Evolutionary conservation across 352 stramenopile genomes (phyloP).

Genomic region (Phytophthora syringae): DNA sequence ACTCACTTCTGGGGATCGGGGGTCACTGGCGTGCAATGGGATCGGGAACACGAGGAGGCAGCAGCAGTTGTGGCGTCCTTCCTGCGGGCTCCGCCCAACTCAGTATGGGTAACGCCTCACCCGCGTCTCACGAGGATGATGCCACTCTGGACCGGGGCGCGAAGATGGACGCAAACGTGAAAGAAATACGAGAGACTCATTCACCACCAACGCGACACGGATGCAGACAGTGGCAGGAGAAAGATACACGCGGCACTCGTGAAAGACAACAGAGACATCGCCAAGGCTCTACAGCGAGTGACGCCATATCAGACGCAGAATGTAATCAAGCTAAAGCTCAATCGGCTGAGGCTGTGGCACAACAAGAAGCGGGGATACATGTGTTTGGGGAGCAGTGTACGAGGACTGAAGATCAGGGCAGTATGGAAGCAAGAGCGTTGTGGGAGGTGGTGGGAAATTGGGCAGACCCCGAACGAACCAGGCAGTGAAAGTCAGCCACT

Average conservation of each 20-base stretch:
- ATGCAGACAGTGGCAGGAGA: not conserved
- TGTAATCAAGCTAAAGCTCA: not conserved
- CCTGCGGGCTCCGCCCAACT: not conserved
- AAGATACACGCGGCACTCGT: not conserved
- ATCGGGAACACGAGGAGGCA: not conserved
- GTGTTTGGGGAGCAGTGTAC: not conserved
- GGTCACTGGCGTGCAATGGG: not conserved
- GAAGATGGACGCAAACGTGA: not conserved
- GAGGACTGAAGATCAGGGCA: not conserved
- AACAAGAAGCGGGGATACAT: not conserved
- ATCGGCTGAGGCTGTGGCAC: not conserved
- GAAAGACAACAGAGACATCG: not conserved
- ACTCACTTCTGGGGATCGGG: not conserved
- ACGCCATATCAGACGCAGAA: not conserved
- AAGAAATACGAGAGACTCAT: not conserved
- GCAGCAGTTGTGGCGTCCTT: not conserved
- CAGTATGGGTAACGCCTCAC: not conserved
- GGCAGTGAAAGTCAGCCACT: too few relatives aligned
- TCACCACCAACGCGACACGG: not conserved
- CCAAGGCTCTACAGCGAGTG: not conserved
- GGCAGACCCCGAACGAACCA: too few relatives aligned
- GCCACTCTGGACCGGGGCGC: not conserved
- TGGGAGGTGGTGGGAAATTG: not conserved
- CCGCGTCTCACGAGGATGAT: not conserved
- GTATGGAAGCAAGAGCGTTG: not conserved